These are phyloP conservation scores for Cadophora luteo-olivacea DNA, from an alignment of 2,329 filamentous ascomycete species.

Conservation along the genomic window DNA sequence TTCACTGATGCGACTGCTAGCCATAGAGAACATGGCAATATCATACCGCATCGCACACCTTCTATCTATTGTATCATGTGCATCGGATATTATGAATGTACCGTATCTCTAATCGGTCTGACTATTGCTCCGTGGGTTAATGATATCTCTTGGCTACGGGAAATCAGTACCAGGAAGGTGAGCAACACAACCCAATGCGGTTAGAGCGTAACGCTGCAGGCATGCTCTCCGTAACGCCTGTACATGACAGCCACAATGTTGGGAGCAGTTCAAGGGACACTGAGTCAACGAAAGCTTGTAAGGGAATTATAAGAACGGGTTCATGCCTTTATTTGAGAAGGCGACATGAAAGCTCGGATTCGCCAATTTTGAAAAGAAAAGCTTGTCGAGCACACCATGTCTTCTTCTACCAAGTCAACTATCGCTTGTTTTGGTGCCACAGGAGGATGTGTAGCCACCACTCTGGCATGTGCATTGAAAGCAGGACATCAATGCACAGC, in stretches of 20 bases:
- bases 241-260: neutral
- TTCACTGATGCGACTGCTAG: no score
- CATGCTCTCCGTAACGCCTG: neutral
- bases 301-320: neutral
- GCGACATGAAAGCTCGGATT: neutral
- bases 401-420: neutral
- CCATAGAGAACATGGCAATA: no score
- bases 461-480: neutral
- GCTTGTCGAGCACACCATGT: neutral
- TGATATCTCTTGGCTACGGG: no score
- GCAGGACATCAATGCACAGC: neutral
- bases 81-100: no score
- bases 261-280: neutral
- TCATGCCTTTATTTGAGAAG: neutral
- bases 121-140: no score
- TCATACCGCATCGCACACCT: no score
- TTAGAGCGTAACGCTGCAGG: neutral
- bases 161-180: neutral
- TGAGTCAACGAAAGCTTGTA: neutral
- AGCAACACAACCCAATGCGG: neutral
- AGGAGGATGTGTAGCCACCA: neutral
- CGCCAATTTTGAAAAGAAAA: neutral
- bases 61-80: no score
- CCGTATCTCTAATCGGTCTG: no score
- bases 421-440: neutral